A percentile compares a stretch with the other conserved stretches of the same genome.
These are phyloP conservation scores for Backusella liffmaniae DNA, from an alignment of 192 early-diverging fungal species.

Conservation along the genomic window DNA sequence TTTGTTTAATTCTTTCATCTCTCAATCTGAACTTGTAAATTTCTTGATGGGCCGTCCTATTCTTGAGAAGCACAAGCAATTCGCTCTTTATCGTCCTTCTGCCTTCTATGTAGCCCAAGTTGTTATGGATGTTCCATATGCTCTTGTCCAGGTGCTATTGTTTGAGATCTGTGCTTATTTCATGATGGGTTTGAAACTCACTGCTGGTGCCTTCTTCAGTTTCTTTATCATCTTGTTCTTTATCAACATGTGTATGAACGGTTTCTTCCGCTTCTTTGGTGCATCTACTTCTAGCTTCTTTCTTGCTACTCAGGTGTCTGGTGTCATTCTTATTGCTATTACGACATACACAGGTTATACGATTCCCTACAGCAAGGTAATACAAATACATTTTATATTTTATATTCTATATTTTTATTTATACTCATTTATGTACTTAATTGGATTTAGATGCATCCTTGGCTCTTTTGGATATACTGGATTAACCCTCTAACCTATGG, in stretches of 20 bases:
- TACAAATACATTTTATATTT: no score
- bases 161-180: constrained; percentile 61
- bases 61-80: constrained; percentile 76
- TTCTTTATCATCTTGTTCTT: constrained; percentile 56
- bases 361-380: constrained; percentile 42
- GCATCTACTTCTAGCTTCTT: constrained; percentile 49
- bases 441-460: constrained; percentile 45
- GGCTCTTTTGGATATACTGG: constrained; percentile 63
- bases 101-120: constrained; percentile 57
- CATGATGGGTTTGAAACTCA: constrained; percentile 42
- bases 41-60: constrained; percentile 71
- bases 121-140: constrained; percentile 51
- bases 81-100: constrained; percentile 64
- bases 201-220: constrained; percentile 49
- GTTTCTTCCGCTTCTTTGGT: constrained; percentile 61
- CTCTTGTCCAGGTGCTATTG: constrained; percentile 41
- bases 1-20: constrained; percentile 52
- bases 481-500: constrained; percentile 63
- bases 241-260: constrained; percentile 53
- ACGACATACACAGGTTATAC: constrained; percentile 62
- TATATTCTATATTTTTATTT: no score
- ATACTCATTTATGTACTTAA: no score
- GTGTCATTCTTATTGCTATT: constrained; percentile 50
- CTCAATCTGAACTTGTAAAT: constrained; percentile 67
- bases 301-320: constrained; percentile 50